Conservation (phyloP, 176 grass and related monocot genomes). For the Zoysia pacifica region DNA sequence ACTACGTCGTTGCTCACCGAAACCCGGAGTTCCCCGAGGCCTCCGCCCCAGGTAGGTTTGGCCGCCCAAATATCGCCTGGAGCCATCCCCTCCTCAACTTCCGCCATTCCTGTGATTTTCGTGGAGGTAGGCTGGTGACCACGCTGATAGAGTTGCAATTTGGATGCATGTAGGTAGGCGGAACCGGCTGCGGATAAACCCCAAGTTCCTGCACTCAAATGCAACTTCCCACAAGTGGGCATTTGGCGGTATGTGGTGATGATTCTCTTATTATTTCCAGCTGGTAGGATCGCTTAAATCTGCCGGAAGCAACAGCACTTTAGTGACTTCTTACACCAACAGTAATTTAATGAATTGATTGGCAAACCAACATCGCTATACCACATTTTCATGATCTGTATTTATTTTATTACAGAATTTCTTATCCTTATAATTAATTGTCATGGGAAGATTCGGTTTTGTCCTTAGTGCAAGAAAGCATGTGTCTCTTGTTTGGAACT, state of each 20-base stretch:
- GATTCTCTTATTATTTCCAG: neutral
- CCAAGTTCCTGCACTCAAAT: conserved; percentile 77
- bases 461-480: neutral
- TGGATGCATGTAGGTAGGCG: conserved; percentile 43
- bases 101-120: conserved; percentile 2
- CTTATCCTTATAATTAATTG: conserved; percentile 7
- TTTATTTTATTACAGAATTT: conserved; percentile 21
- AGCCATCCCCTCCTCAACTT: conserved; percentile 20
- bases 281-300: conserved; percentile 9
- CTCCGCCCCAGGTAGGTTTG: conserved; percentile 53
- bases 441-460: neutral
- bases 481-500: conserved; percentile 12
- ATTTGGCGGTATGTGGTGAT: conserved; percentile 55
- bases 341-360: neutral
- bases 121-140: conserved; percentile 7
- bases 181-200: conserved; percentile 64
- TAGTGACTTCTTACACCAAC: neutral
- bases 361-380: neutral
- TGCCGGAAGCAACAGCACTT: conserved; percentile 11
- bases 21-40: conserved; percentile 38
- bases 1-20: conserved; percentile 68
- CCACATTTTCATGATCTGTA: neutral
- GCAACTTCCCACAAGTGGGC: conserved; percentile 84
- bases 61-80: neutral
- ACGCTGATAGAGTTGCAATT: conserved; percentile 22